Base-by-base conservation (phyloP, 2,329 filamentous ascomycete genomes). In the Exophiala sp. region DNA sequence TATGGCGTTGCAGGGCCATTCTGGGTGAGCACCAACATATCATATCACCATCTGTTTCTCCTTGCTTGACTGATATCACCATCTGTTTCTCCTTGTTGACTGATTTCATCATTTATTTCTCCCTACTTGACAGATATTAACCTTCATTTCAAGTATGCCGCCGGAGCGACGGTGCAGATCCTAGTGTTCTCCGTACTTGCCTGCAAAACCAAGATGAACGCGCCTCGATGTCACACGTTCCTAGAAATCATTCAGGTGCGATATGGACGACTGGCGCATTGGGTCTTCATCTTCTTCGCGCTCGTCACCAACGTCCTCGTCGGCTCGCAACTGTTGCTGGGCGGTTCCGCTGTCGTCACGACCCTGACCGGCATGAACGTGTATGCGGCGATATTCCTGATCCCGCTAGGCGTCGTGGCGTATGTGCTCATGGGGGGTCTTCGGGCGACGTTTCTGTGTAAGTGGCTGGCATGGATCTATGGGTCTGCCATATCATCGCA, bases 111-210 rank as follows among this genome's bases (percentile, higher is more conserved):
- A n/a, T 27, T 27, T 5, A 10, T n/a, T 14, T 23, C 14, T 40
- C 19, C 32, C 6, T 18, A 35, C 32, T 27, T 11, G 27, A 18
- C 5, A 14, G 11, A 32, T 44, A 32, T 29, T 32, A 27, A 5
- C 24, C 24, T 27, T 35, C 11, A 3, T 5, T 4, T 21, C 14
- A 4, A 72, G 71, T 79, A 79, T 62, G 85, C 86, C 35, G 75
- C 78, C 0, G 81, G 83, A 10, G 87, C 86, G 8, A 88, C 85
- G 0, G 86, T 91, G 3, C 87, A 93, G 65, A 90, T 95, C 59
- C 76, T 95, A 19, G 74, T 95, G 1, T 95, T 95, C 62, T 88
- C 89, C 1, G 93, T 88, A 0, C 77, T 95, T 21, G 89, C 89
- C 23, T 48, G 43, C 43, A 53, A 53, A 42, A 48, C 50, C 29